Percentiles rank a stretch among this genome's conserved stretches.
phyloP scores from a whole-genome alignment of 2,329 filamentous ascomycete species.

The Cephalotrichum gorgonifer region DNA sequence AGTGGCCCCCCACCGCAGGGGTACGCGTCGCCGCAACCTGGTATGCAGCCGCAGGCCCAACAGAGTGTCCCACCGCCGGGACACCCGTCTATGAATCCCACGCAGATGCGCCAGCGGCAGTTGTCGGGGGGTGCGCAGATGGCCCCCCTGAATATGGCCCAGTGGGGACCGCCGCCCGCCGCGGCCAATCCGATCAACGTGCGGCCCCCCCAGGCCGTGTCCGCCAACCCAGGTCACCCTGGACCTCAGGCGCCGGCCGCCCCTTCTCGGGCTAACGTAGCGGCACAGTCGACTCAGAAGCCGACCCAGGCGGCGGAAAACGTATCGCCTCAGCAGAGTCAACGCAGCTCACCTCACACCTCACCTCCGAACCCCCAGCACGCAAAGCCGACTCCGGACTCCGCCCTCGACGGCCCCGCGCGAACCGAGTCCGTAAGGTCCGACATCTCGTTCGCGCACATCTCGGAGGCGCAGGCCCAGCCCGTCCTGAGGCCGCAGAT shows the following conservation, averaged over 20 bases:
- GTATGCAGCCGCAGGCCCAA: not conserved
- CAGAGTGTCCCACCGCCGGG: not conserved
- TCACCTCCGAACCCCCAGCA: not conserved
- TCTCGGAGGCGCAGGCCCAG: slow-evolving; percentile 12
- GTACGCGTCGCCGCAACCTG: not conserved
- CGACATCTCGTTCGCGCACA: slow-evolving; percentile 12
- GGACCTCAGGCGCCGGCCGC: not conserved
- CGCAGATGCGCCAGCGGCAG: not conserved
- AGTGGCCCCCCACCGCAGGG: not conserved
- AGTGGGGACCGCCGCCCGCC: not conserved
- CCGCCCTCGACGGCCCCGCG: not conserved
- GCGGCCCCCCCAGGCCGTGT: not conserved
- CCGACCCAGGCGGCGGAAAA: not conserved
- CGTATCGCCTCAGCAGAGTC: not conserved
- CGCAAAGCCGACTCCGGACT: not conserved
- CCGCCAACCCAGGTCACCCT: not conserved
- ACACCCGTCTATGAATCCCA: not conserved
- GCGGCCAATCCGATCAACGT: not conserved
- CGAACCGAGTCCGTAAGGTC: slow-evolving; percentile 7
- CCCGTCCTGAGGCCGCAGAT: slow-evolving; percentile 12
- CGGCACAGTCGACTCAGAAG: not conserved
- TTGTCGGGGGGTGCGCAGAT: not conserved
- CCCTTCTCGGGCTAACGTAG: not conserved
- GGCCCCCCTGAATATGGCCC: not conserved
- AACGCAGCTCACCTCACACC: not conserved